Evolutionary conservation across 257 asterid species (phyloP).

Genomic region (Verbena officinalis): DNA sequence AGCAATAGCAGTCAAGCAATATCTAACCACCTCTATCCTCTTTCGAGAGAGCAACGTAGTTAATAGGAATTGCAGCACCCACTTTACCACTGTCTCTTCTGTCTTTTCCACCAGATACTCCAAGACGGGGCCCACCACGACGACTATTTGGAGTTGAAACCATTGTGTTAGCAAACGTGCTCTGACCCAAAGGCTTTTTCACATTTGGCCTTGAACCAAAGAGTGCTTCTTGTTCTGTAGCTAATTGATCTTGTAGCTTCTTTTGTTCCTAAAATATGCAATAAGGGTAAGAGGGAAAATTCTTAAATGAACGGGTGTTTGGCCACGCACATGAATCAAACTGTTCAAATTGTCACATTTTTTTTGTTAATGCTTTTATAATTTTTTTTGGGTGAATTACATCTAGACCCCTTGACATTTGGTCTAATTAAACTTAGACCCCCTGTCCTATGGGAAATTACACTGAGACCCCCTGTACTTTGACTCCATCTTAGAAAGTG

Average conservation of each 20-base stretch:
- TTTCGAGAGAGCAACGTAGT: conserved; percentile 74
- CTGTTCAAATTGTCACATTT: too few relatives aligned
- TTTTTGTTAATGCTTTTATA: too few relatives aligned
- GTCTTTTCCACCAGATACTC: conserved; percentile 47
- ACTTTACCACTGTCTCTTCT: conserved; percentile 58
- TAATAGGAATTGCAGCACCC: conserved; percentile 52
- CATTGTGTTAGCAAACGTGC: conserved; percentile 50
- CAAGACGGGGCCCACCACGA: conserved; percentile 49
- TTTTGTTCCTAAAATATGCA: conserved; percentile 60
- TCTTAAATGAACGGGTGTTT: too few relatives aligned
- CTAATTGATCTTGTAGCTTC: conserved; percentile 71
- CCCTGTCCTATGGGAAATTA: too few relatives aligned
- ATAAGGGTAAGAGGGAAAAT: background rate
- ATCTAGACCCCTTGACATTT: too few relatives aligned
- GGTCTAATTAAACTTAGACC: too few relatives aligned
- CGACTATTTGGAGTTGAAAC: conserved; percentile 59
- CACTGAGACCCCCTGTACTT: too few relatives aligned
- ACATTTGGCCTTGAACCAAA: conserved; percentile 62
- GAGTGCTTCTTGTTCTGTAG: conserved; percentile 62
- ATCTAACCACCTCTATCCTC: conserved; percentile 49
- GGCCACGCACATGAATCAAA: too few relatives aligned
- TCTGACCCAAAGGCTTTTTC: conserved; percentile 65
- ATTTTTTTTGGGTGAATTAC: too few relatives aligned
- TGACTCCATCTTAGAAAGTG: too few relatives aligned
- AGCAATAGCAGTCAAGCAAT: conserved; percentile 15